Conservation (phyloP, 495 filamentous ascomycete species). For the Neohortaea acidophila region DNA sequence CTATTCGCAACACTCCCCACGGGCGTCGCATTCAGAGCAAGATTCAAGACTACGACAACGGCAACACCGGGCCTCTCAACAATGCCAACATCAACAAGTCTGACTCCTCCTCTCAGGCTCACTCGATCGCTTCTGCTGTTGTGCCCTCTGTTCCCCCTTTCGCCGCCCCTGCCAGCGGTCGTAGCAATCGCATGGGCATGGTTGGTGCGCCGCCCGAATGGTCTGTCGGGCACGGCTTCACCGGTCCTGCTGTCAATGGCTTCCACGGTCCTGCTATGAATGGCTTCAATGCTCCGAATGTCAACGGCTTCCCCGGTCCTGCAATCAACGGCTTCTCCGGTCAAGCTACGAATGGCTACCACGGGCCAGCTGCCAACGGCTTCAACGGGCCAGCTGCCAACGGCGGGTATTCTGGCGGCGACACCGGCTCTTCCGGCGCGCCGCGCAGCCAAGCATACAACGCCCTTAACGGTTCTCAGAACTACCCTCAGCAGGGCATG, state of each 20-base stretch:
- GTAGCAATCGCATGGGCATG: slow-evolving; percentile 15
- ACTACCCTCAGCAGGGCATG: slow-evolving; percentile 5
- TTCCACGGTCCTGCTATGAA: background rate
- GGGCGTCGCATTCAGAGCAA: slow-evolving; percentile 85
- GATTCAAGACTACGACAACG: slow-evolving; percentile 37
- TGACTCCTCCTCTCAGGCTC: slow-evolving; percentile 6
- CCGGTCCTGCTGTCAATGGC: background rate
- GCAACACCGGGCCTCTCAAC: slow-evolving; percentile 4
- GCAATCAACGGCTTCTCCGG: slow-evolving; percentile 1
- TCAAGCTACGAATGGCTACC: slow-evolving; percentile 1
- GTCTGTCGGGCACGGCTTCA: slow-evolving; percentile 1
- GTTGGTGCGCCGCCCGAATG: slow-evolving; percentile 13
- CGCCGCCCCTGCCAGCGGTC: slow-evolving; percentile 6
- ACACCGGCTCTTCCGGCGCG: slow-evolving; percentile 11
- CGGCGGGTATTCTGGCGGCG: slow-evolving; percentile 2
- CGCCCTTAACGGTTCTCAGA: slow-evolving; percentile 4
- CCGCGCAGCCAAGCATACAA: slow-evolving; percentile 14
- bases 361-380: background rate
- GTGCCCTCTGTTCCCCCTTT: background rate
- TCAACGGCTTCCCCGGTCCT: background rate
- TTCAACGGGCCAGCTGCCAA: slow-evolving; percentile 1
- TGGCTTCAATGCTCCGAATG: background rate
- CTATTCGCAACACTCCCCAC: slow-evolving; percentile 76
- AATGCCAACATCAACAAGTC: background rate
- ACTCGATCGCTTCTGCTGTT: slow-evolving; percentile 1